Evolutionary conservation across 75 land plant species (phyloP), one percentile per base, ranked within the genome.

Genomic region (Gnetum montanum): DNA sequence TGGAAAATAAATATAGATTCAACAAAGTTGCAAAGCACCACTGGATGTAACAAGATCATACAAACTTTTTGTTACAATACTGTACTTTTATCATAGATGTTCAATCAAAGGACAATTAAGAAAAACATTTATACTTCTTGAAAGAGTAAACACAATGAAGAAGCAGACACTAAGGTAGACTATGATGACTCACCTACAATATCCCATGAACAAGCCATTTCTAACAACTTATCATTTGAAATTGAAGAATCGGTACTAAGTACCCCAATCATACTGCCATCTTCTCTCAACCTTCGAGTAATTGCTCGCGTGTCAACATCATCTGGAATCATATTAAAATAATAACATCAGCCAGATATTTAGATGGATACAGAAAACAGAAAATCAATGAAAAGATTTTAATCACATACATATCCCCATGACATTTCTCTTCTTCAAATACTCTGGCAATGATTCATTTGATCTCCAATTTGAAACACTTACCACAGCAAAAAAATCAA

Each of bases 221-320:
- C 60, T 34, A 92, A 35, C 4, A 92, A 72, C 59, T 88, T 90
- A 29, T 92, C 71, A 72, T 92, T 79, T 38, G 86, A 68, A 66
- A 79, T 76, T 10, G 84, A 71, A 46, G 80, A 60, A 50, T 88
- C 95, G 0, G 96, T 92, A 64, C 96, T 88, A 52, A 92, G 30
- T 6, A 85, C 86, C 62, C 97, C 97, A 46, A 82, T 79, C 43
- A 88, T 74, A 67, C 97, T 92, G 52, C 97, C 95, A 49, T 84
- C 95, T 67, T 92, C 67, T 49, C 97, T 73, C 26, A 92, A 66
- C 54, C 95, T 73, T n/a, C 96, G 94, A 28, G 97, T 92, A 25
- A 92, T 92, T 43, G 97, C 97, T 31, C 95, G 95, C 10, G 97
- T 92, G 64, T 92, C 97, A 23, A 92, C 86, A 74, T 88, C 97